Evolutionary conservation across 1,284 basidiomycete species (phyloP).

Genomic region (Sparassis latifolia): DNA sequence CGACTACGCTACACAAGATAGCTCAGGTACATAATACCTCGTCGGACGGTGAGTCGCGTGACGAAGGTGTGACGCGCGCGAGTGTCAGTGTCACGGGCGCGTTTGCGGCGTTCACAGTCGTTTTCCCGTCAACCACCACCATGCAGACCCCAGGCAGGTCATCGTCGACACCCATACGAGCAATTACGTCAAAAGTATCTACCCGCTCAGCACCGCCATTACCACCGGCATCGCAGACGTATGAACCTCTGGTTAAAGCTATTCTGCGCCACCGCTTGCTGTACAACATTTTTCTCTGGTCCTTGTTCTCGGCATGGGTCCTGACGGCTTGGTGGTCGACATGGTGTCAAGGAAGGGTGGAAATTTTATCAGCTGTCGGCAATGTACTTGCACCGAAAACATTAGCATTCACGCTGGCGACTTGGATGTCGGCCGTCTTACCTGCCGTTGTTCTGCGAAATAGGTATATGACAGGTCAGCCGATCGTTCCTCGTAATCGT

Average conservation of each 20-base stretch:
- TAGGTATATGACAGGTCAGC: slow-evolving; percentile 46
- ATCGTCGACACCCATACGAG: slow-evolving; percentile 22
- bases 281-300: slow-evolving; percentile 44
- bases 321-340: slow-evolving; percentile 33
- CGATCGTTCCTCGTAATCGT: no score
- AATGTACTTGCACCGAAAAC: slow-evolving; percentile 34
- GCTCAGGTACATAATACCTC: no score
- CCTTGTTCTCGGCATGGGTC: slow-evolving; percentile 41
- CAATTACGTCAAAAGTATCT: slow-evolving; percentile 30
- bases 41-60: no score
- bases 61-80: no score
- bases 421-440: slow-evolving; percentile 35
- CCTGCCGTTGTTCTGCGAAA: slow-evolving; percentile 53
- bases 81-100: no score
- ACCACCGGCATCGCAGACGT: slow-evolving; percentile 42
- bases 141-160: not conserved
- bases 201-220: slow-evolving; percentile 40
- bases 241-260: slow-evolving; percentile 53
- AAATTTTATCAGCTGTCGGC: slow-evolving; percentile 26
- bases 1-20: no score
- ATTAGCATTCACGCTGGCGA: slow-evolving; percentile 24
- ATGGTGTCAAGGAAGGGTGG: slow-evolving; percentile 27
- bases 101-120: not conserved
- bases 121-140: no score
- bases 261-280: slow-evolving; percentile 51